These are phyloP conservation scores for Vaccinium vitisidaea DNA, from an alignment of 148 eudicot genomes.

Conservation along the genomic window DNA sequence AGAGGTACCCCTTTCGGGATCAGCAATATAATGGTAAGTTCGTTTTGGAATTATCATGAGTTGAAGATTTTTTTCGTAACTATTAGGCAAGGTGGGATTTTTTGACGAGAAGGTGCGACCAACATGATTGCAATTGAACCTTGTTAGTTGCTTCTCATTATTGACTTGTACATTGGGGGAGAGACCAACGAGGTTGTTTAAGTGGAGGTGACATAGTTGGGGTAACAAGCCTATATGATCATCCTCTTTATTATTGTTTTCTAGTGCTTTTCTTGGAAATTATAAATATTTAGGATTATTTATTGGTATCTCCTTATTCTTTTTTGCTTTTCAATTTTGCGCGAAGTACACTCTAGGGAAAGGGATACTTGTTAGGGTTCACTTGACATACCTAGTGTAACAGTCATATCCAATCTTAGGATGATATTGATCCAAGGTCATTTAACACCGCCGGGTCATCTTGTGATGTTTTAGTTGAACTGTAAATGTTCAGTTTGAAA, in stretches of 20 bases:
- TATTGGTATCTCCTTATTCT: no score
- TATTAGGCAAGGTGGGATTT: neutral
- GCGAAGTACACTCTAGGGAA: neutral
- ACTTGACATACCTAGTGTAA: neutral
- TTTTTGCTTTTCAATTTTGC: neutral
- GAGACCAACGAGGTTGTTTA: neutral
- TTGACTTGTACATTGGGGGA: neutral
- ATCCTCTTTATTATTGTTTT: neutral
- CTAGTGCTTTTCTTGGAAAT: neutral
- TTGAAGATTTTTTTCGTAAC: neutral
- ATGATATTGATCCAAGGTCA: neutral
- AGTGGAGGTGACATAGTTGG: neutral
- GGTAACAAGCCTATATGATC: neutral
- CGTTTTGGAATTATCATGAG: neutral
- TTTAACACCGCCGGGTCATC: neutral
- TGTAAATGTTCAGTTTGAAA: neutral
- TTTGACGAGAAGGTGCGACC: neutral
- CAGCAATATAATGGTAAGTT: slow-evolving; percentile 40
- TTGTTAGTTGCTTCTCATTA: neutral
- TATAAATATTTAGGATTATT: no score
- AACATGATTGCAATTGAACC: neutral
- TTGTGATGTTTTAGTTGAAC: neutral
- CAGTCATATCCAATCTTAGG: neutral
- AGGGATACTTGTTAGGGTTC: neutral
- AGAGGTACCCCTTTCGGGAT: slow-evolving; percentile 79